Base-by-base conservation (phyloP, 257 asterid species). In the Lithospermum erythrorhizon region DNA sequence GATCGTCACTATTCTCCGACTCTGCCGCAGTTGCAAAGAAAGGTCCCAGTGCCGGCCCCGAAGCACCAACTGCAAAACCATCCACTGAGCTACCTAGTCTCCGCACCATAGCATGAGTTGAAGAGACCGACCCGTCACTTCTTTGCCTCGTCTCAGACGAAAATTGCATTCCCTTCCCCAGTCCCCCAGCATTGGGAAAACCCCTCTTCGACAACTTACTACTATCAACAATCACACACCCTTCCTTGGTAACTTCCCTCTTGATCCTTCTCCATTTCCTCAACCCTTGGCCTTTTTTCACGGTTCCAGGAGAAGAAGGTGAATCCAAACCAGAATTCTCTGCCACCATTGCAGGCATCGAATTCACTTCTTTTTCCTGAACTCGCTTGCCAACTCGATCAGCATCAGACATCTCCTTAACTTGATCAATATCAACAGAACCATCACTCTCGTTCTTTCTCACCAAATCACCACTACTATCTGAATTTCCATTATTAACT, bases 201-300 rank as follows among this genome's bases (percentile, higher is more conserved):
- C 81, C 88, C 61, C 70, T 79, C 49, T 61, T 77, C 62, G 59
- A 55, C 56, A 73, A 41, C 74, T 69, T 73, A 55, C 70, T 68
- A 65, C 67, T 17, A 64, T 72, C 84, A 35, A 57, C 66, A 55
- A 64, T 71, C 57, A 73, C 68, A 30, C 68, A 75, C 63, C 76
- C 77, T 23, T 65, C 82, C 24, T 57, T 72, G 55, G 61, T 63
- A 9, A 54, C 69, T 51, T 72, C 94, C 72, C 95, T 73, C 67
- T 47, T 83, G 58, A 89, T 79, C 84, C 90, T 83, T 69, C 76
- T 82, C 96, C 96, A 86, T 70, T 82, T 89, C 82, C 55, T 89
- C 79, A 86, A 76, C 21, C 94, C 95, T 48, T 63, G 24, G 58
- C 94, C 90, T 61, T 81, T 89, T 51, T 16, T 56, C 4, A 22